Evolutionary conservation across 2,329 filamentous ascomycete species (phyloP).

Genomic region (Paecilomyces sp.): DNA sequence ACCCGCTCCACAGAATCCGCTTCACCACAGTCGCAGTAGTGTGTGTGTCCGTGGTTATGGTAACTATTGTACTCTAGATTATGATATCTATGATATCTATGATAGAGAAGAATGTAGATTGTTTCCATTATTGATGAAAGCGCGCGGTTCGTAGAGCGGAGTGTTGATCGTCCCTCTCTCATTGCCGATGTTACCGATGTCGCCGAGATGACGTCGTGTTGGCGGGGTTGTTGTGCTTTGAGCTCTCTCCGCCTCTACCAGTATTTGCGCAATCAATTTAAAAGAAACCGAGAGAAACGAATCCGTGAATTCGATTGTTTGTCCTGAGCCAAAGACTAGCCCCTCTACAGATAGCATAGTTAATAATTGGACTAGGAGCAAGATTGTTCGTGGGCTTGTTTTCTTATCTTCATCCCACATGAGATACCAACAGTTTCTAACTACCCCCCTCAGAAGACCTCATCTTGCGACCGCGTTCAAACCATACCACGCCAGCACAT

Average conservation of each 20-base stretch:
- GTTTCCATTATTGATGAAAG: not conserved
- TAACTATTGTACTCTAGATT: not conserved
- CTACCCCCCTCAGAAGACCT: conserved; percentile 15
- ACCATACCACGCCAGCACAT: conserved; percentile 2
- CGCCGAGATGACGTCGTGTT: not conserved
- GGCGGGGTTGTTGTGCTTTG: not conserved
- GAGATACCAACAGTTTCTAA: conserved; percentile 16
- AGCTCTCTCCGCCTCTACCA: not conserved
- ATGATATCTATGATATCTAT: not conserved
- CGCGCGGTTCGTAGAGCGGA: not conserved
- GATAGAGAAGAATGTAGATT: not conserved
- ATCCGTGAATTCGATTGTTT: not conserved
- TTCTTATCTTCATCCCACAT: conserved; percentile 3
- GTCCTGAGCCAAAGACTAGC: not conserved
- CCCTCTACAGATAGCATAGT: not conserved
- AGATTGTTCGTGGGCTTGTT: not conserved
- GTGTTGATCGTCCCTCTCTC: not conserved
- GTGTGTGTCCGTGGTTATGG: no score
- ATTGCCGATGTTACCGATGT: not conserved
- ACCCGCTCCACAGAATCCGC: not conserved
- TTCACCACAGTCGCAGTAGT: no score
- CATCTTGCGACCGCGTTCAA: conserved; percentile 7
- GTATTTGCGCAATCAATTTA: not conserved
- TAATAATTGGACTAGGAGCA: not conserved
- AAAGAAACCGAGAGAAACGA: not conserved